Evolutionary conservation across 345 rosid species (phyloP).

Genomic region (Arabidopsis thaliana): DNA sequence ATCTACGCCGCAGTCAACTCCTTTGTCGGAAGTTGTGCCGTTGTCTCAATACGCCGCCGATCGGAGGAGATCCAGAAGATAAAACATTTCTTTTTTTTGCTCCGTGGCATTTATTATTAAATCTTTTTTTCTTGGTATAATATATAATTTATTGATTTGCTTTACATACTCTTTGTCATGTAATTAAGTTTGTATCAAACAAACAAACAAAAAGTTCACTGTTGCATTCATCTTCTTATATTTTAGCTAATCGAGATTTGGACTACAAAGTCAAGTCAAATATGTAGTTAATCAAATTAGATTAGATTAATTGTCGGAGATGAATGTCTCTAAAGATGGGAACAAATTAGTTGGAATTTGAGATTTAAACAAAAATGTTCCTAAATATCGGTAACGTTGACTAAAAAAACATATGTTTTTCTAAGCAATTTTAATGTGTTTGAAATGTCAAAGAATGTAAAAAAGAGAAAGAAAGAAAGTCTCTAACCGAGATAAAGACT

Average conservation of each 20-base stretch:
- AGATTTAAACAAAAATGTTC: conserved; percentile 21
- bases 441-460: conserved; percentile 12
- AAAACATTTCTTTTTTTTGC: neutral
- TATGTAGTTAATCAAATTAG: neutral
- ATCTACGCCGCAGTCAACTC: conserved; percentile 86
- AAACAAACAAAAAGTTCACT: neutral
- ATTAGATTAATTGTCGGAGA: conserved; percentile 17
- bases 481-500: neutral
- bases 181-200: neutral
- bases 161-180: conserved; percentile 17
- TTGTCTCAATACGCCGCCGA: conserved; percentile 89
- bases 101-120: conserved; percentile 8
- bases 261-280: conserved; percentile 36
- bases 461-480: neutral
- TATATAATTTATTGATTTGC: conserved; percentile 30
- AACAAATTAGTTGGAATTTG: conserved; percentile 32
- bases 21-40: conserved; percentile 93
- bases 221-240: neutral
- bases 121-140: conserved; percentile 6
- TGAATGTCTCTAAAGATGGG: conserved; percentile 37
- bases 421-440: neutral
- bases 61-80: conserved; percentile 68
- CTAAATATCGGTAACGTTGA: conserved; percentile 30
- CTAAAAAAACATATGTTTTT: conserved; percentile 19
- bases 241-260: neutral